Evolutionary conservation across 352 stramenopile genomes (phyloP), one percentile per base, ranked within the genome.

Genomic region (Globisporangium splendens): DNA sequence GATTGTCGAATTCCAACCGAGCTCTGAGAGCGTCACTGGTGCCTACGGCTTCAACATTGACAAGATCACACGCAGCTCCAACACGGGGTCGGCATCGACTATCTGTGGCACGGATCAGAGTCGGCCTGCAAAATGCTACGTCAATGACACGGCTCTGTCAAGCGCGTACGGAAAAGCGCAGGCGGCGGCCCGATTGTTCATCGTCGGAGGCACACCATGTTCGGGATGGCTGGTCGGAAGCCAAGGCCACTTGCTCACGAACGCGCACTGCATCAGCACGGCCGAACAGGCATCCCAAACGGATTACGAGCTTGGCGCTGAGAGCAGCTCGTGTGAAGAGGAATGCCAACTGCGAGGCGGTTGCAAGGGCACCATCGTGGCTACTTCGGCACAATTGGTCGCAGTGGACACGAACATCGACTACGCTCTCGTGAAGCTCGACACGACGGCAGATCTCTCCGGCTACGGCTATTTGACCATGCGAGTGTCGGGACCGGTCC

Each of bases 371-470:
- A 50, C 28, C 1, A 47, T 72, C 1, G 69, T 60, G 1, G 70
- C 72, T 7, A 72, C 70, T 1, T 65, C 51, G 0, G 49, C 66
- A 14, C 68, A 56, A 13, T 61, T 77, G 7, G 46, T 83, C 7
- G 44, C 58, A 13, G 56, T 54, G 12, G 57, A 68, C 54, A n/a
- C 33, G 11, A 43, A 50, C 1, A 54, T 74, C 18, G 75, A 83
- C 60, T 86, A 80, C 61, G 56, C 75, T 22, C 56, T 86, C 11
- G 54, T 86, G 28, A 81, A 83, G 56, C 62, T 77, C 33, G 55
- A 60, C 11, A 28, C 58, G 8, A 60, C 41, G 3, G 46, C 56
- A 0, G 63, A 78, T 21, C 56, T 77, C 3, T 64, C 58, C 24
- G 12, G 44, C 43, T 82, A 72, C 39, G 70, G 70, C 1, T 71